A percentile compares a stretch with the other conserved stretches of the same genome.
These are phyloP conservation scores for Phytophthora litchii DNA, from an alignment of 352 stramenopile genomes.

Conservation along the genomic window DNA sequence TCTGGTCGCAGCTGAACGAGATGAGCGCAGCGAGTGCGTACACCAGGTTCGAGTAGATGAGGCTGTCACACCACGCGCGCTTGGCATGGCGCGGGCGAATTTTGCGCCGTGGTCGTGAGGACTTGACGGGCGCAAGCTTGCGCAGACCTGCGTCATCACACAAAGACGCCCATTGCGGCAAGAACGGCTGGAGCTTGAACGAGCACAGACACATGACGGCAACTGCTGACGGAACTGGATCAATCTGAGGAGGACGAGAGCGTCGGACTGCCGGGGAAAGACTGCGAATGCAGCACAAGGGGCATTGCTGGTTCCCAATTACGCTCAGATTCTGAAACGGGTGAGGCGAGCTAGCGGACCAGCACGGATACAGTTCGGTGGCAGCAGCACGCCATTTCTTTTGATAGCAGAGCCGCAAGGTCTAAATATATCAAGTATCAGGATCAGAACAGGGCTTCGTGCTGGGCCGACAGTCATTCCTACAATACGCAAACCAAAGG, in stretches of 20 bases:
- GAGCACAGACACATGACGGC: constrained; percentile 40
- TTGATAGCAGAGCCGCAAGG: background rate
- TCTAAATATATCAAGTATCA: background rate
- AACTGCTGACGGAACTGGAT: background rate
- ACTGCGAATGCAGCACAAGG: constrained; percentile 23
- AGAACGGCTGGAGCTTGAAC: constrained; percentile 34
- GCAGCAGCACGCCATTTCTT: no score
- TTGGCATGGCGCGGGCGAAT: constrained; percentile 45
- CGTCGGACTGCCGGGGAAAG: constrained; percentile 28
- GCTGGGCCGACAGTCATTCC: constrained; percentile 12
- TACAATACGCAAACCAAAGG: constrained; percentile 12
- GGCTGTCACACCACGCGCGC: constrained; percentile 77
- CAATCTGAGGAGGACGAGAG: constrained; percentile 1
- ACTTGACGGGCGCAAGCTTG: constrained; percentile 40
- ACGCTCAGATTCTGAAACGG: constrained; percentile 20
- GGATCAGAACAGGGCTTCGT: background rate
- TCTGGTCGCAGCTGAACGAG: constrained; percentile 74
- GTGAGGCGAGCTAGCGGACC: constrained; percentile 13
- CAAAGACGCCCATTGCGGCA: constrained; percentile 43
- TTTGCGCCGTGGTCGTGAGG: constrained; percentile 50
- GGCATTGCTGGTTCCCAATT: constrained; percentile 15
- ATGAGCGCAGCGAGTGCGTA: constrained; percentile 73
- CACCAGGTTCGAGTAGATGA: constrained; percentile 85
- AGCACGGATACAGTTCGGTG: constrained; percentile 28
- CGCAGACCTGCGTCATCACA: constrained; percentile 34